Evolutionary conservation across 2,329 filamentous ascomycete genomes (phyloP), one percentile per base, ranked within the genome.

Genomic region (Diaporthe sp.): DNA sequence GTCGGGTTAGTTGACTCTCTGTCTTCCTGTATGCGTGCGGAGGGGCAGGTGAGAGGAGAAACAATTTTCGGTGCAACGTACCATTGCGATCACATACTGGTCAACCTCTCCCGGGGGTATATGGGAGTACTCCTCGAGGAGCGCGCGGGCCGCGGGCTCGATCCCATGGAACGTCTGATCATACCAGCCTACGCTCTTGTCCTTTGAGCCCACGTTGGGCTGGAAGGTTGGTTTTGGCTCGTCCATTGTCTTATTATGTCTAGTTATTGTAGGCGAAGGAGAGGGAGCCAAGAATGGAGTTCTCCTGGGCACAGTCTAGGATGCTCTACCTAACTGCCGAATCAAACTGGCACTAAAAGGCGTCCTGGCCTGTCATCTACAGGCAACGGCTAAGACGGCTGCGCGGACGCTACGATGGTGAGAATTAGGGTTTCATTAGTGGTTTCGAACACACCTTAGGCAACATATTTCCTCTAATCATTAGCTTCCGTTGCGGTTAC

Each of bases 111-210:
- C 75, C 1, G 76, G 20, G 3, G 79, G 77, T 9, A 80, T 77
- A 7, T 75, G 44, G 72, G 78, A 78, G 75, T 82, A 82, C 0
- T 68, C 57, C 55, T 80, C 61, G 34, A 82, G 77, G 25, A 82
- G 77, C 51, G 71, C 31, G 74, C 74, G 78, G 1, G 76, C 78
- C 63, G 78, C 65, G 17, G 53, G 22, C 22, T 70, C 44, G 8
- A 72, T 51, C 5, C 72, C 72, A 0, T 22, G 53, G 44, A 61
- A 71, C 4, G 25, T 13, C 44, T 61, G 70, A 28, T 71, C 63
- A 65, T 74, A 74, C 72, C 72, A 74, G 8, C 63, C 72, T n/a
- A 71, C 72, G 20, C 42, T 71, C 65, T 61, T 71, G 34, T 74
- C 72, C 31, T 51, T 71, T 4, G 63, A 44, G 63, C 65, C 65